Evolutionary conservation across 352 stramenopile species (phyloP).

Genomic region (Pythium sukuiense): DNA sequence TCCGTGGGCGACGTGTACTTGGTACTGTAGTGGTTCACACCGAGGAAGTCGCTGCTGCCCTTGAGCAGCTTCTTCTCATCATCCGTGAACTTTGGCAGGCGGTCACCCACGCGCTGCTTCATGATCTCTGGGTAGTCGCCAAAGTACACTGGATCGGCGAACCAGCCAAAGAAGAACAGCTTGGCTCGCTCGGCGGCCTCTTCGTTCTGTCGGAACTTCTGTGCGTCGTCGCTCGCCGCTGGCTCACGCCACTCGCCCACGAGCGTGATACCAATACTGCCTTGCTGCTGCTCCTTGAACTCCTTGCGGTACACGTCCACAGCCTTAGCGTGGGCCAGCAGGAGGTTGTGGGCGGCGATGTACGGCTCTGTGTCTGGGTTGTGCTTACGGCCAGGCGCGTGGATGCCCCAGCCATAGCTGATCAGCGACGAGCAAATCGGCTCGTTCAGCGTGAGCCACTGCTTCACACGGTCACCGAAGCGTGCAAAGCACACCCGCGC

Average conservation of each 20-base stretch:
- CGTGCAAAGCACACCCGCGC: conserved; percentile 82
- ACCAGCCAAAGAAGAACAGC: conserved; percentile 90
- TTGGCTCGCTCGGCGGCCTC: conserved; percentile 77
- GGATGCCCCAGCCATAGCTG: conserved; percentile 59
- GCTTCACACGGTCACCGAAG: conserved; percentile 90
- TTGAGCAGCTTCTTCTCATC: conserved; percentile 77
- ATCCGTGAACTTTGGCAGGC: conserved; percentile 87
- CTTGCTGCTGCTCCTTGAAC: conserved; percentile 37
- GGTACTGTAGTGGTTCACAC: conserved; percentile 93
- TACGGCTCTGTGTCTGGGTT: conserved; percentile 36
- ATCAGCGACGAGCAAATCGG: conserved; percentile 58
- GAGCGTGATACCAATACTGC: conserved; percentile 91
- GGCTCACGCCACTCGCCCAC: conserved; percentile 90
- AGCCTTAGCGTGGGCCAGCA: conserved; percentile 83
- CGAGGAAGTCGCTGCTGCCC: conserved; percentile 91
- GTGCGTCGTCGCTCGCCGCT: conserved; percentile 41
- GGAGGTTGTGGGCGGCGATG: conserved; percentile 77
- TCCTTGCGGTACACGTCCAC: conserved; percentile 75
- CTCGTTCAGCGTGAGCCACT: conserved; percentile 96
- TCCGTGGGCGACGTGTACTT: conserved; percentile 41
- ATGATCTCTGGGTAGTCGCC: conserved; percentile 94
- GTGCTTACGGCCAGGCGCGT: conserved; percentile 67
- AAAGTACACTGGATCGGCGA: conserved; percentile 88
- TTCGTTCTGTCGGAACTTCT: conserved; percentile 48
- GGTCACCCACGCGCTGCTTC: conserved; percentile 70